Percentiles rank a stretch among this genome's conserved stretches.
Evolutionary conservation across 1,139 yeast species (phyloP).

Genomic region (Wickerhamiella infanticola): DNA sequence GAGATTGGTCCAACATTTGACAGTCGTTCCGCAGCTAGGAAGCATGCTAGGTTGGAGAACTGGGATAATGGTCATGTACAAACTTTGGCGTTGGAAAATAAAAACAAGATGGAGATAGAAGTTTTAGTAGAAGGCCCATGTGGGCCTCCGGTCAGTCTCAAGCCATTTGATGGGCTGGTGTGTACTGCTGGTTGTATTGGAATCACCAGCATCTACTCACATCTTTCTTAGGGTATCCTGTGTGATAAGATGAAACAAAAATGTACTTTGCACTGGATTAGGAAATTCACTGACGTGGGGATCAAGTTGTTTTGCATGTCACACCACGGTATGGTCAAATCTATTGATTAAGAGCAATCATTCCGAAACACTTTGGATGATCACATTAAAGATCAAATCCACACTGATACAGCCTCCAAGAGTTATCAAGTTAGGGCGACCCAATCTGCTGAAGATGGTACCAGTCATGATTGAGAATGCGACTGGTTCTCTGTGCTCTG

Average conservation of each 20-base stretch:
- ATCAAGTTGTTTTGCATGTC: constrained; percentile 24
- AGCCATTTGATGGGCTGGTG: constrained; percentile 33
- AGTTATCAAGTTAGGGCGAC: neutral
- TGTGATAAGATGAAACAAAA: constrained; percentile 16
- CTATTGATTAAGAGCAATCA: neutral
- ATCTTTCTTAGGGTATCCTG: constrained; percentile 11
- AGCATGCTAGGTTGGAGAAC: constrained; percentile 5
- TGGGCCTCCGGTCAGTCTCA: constrained; percentile 33
- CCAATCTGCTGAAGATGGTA: constrained; percentile 22
- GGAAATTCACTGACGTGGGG: constrained; percentile 17
- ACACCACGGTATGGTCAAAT: neutral
- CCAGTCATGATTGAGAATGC: constrained; percentile 24
- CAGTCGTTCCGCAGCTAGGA: neutral
- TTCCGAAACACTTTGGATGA: neutral
- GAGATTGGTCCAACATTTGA: neutral
- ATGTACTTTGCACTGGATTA: constrained; percentile 35
- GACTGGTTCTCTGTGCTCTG: constrained; percentile 23
- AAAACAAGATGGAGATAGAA: constrained; percentile 20
- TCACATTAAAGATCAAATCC: neutral
- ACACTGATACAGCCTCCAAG: neutral
- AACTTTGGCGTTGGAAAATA: constrained; percentile 21
- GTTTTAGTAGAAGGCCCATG: constrained; percentile 43
- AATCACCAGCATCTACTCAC: constrained; percentile 33
- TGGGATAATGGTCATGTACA: constrained; percentile 8
- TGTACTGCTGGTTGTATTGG: constrained; percentile 53